phyloP scores from a whole-genome alignment of 192 early-diverging fungal genomes.

The Linnemannia schmuckeri region DNA sequence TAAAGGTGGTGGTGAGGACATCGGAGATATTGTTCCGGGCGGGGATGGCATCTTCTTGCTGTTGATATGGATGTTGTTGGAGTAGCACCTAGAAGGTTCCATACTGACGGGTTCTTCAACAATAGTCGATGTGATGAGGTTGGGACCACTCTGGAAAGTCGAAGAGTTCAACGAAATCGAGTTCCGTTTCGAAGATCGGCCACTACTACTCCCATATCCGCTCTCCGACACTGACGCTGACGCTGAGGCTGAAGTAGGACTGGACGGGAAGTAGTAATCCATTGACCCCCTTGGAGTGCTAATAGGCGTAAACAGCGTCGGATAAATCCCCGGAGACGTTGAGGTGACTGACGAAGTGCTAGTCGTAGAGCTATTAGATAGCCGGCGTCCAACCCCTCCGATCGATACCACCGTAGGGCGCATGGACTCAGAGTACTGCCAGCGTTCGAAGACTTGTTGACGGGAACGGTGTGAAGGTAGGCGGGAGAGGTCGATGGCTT shows the following conservation, averaged over 20 bases:
- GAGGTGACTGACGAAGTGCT: conserved; percentile 13
- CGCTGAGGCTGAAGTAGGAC: not conserved
- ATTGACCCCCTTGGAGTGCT: not conserved
- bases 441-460: conserved; percentile 30
- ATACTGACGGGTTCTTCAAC: conserved; percentile 9
- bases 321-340: conserved; percentile 30
- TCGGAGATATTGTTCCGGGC: not conserved
- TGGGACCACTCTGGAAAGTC: not conserved
- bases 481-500: conserved; percentile 8
- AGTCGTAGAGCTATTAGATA: conserved; percentile 26
- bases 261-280: conserved; percentile 2
- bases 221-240: not conserved
- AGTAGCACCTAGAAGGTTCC: not conserved
- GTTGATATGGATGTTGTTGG: not conserved
- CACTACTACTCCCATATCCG: not conserved
- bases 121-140: conserved; percentile 24
- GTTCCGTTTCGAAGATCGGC: conserved; percentile 19
- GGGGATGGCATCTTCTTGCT: not conserved
- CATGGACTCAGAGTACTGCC: conserved; percentile 22
- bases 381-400: conserved; percentile 22
- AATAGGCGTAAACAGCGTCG: conserved; percentile 14
- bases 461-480: conserved; percentile 11
- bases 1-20: too few relatives aligned
- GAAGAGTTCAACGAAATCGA: conserved; percentile 14
- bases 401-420: conserved; percentile 27